Percentiles rank a stretch among this genome's conserved stretches.
phyloP scores from a whole-genome alignment of 1,139 yeast species.

The Arxiozyma slooffiae region DNA sequence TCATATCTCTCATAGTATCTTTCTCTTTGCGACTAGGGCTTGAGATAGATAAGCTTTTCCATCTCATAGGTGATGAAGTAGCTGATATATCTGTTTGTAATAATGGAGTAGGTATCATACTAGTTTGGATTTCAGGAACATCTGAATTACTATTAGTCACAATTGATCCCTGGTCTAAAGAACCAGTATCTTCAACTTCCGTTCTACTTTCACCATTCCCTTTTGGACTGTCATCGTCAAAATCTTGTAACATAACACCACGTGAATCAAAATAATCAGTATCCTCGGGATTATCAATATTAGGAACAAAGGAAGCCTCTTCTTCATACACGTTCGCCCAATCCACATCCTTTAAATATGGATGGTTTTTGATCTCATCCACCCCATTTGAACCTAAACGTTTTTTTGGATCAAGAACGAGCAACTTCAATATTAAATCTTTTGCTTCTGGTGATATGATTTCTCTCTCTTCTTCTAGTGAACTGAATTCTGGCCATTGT shows the following conservation, averaged over 20 bases:
- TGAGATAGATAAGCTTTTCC: constrained; percentile 8
- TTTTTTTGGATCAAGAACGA: constrained; percentile 51
- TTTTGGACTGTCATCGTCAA: constrained; percentile 41
- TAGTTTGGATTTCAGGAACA: constrained; percentile 8
- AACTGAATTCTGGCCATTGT: constrained; percentile 67
- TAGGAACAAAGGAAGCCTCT: constrained; percentile 79
- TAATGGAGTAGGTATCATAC: background rate
- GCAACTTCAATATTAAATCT: constrained; percentile 56
- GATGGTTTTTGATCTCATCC: constrained; percentile 65
- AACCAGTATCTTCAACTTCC: background rate
- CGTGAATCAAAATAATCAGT: constrained; percentile 88
- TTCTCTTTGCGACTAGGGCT: background rate
- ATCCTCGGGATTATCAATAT: constrained; percentile 67
- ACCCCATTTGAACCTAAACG: constrained; percentile 75
- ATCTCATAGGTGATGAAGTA: constrained; percentile 7
- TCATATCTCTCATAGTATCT: background rate
- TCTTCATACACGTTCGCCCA: constrained; percentile 71
- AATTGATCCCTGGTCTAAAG: background rate
- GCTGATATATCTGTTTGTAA: background rate
- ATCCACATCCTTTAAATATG: constrained; percentile 59
- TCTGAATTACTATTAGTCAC: constrained; percentile 6
- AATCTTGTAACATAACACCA: constrained; percentile 66
- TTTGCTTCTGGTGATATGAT: constrained; percentile 60
- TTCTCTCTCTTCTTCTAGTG: constrained; percentile 43
- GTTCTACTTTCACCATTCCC: constrained; percentile 30